Conservation (phyloP, 2,329 filamentous ascomycete genomes). For the Coniochaeta hoffmannii region DNA sequence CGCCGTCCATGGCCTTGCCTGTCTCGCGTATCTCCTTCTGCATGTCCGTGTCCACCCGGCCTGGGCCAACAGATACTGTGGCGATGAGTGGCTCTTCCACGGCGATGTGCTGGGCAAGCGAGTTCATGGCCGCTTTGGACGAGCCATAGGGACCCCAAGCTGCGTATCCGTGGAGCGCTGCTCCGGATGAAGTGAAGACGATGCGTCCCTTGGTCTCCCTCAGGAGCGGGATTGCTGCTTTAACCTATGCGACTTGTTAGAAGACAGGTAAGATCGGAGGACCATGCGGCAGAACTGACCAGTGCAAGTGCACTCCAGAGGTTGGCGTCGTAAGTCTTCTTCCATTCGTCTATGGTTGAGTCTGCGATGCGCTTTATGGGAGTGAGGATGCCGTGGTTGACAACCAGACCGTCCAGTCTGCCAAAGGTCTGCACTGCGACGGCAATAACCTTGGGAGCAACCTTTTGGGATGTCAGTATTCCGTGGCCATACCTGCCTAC, state of each 20-base stretch:
- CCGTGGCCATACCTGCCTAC: neutral
- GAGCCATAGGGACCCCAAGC: conserved; percentile 79
- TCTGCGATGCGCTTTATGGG: conserved; percentile 66
- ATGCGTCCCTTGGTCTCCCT: conserved; percentile 63
- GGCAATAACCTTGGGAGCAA: conserved; percentile 55
- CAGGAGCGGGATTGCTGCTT: conserved; percentile 62
- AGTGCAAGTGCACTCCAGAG: conserved; percentile 77
- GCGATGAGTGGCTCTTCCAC: conserved; percentile 72
- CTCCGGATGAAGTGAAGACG: conserved; percentile 74
- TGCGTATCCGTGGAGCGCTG: conserved; percentile 56
- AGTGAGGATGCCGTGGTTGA: conserved; percentile 82
- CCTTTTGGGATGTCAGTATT: conserved; percentile 23
- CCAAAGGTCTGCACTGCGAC: conserved; percentile 62
- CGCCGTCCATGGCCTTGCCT: conserved; percentile 40
- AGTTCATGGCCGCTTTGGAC: conserved; percentile 77
- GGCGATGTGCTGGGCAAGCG: conserved; percentile 64
- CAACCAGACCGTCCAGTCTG: conserved; percentile 68
- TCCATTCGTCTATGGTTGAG: conserved; percentile 66
- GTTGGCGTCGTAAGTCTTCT: conserved; percentile 70
- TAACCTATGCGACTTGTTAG: conserved; percentile 42
- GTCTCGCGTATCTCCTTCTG: conserved; percentile 69
- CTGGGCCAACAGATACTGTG: conserved; percentile 66
- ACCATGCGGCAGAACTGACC: conserved; percentile 40
- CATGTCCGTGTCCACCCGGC: conserved; percentile 85
- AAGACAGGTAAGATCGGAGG: neutral